Evolutionary conservation across 176 grass and related monocot species (phyloP), one percentile per base, ranked within the genome.

Genomic region (Stipa capillata): DNA sequence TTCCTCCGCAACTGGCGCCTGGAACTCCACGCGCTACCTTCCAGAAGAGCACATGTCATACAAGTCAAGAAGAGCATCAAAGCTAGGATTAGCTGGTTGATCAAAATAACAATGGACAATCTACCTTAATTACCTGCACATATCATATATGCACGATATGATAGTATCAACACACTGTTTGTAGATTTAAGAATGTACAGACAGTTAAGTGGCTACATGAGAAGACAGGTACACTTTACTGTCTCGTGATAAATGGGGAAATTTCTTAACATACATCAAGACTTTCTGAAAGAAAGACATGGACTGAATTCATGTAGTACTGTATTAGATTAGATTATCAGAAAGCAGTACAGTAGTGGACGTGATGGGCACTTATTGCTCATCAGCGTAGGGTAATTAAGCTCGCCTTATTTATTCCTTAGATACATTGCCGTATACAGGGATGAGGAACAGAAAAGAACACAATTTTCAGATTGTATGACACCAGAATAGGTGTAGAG

Each of bases 401-500:
- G 33, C 58, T 51, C 21, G 6, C 31, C 72, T 73, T 58, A 72
- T 40, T 73, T 57, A 57, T 31, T 39, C 0, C 27, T 18, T 1
- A 31, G 60, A 50, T 73, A 29, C 17, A 74, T 31, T 74, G 81
- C n/a, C 39, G 43, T 85, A 69, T 23, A 81, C 29, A 69, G 44
- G 5, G 31, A 35, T 2, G 66, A 25, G n/a, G 59, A 34, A 13
- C 47, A 73, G 8, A 37, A 21, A 7, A 6, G 7, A 62, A 20
- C 7, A n/a, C 13, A 56, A 0, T 39, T 6, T 42, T 43, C 70
- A 47, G 9, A 60, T 44, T 15, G 63, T 4, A 36, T 9, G 31
- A 24, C 14, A 29, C 27, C 7, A 2, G 53, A 53, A 24, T 23
- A 50, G 34, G n/a, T 4, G 16, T 16, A 45, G n/a, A 40, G 64